Conservation (phyloP, 495 filamentous ascomycete genomes). For the Penicillium argentinense region DNA sequence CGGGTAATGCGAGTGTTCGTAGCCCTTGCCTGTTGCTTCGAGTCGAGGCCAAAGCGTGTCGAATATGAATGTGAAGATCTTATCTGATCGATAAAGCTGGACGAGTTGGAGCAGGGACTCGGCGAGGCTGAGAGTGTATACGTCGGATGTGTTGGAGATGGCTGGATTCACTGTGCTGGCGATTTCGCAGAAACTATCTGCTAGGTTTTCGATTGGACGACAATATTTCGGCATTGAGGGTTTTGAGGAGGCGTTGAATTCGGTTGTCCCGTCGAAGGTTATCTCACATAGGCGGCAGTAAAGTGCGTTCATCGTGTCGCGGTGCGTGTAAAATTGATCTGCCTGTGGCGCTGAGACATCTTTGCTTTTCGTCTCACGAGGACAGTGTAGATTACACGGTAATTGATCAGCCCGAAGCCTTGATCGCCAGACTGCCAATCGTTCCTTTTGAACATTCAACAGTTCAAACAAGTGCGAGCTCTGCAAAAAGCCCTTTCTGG, state of each 20-base stretch:
- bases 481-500: constrained; percentile 10
- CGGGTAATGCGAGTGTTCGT: constrained; percentile 20
- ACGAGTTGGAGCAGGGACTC: constrained; percentile 15
- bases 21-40: constrained; percentile 8
- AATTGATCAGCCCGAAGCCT: background rate
- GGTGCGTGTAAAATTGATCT: constrained; percentile 3
- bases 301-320: constrained; percentile 19
- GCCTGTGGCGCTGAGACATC: background rate
- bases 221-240: too few relatives aligned
- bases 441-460: constrained; percentile 11
- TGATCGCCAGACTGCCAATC: constrained; percentile 15
- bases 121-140: constrained; percentile 17
- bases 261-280: constrained; percentile 4
- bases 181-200: constrained; percentile 2
- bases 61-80: constrained; percentile 8
- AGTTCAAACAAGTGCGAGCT: constrained; percentile 10
- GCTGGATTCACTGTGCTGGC: constrained; percentile 1
- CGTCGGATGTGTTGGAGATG: constrained; percentile 5
- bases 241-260: too few relatives aligned
- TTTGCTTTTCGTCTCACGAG: too few relatives aligned
- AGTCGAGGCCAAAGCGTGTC: constrained; percentile 13
- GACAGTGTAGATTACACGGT: background rate
- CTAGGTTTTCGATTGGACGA: background rate
- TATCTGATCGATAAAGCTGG: background rate
- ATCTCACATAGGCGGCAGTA: constrained; percentile 14